These are phyloP conservation scores for Fusarium mexicanum DNA, from an alignment of 2,329 filamentous ascomycete genomes.

Conservation along the genomic window DNA sequence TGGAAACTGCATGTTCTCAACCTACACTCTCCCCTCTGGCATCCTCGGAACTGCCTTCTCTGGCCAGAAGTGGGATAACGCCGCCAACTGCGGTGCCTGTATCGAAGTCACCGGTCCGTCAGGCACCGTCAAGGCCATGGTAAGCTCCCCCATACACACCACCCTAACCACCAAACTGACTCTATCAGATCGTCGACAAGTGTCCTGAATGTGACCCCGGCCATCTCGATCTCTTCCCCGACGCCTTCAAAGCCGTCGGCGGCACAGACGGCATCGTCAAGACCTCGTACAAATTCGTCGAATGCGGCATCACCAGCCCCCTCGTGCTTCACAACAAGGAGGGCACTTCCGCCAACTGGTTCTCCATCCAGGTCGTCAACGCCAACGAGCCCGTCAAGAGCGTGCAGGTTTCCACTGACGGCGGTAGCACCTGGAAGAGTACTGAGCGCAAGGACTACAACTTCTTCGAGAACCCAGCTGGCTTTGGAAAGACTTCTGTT, in stretches of 20 bases:
- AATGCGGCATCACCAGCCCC: conserved; percentile 54
- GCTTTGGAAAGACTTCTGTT: conserved; percentile 64
- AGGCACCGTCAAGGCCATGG: conserved; percentile 71
- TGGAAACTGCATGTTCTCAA: conserved; percentile 71
- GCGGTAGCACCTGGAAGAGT: conserved; percentile 66
- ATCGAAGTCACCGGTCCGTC: conserved; percentile 66
- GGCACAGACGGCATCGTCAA: conserved; percentile 49
- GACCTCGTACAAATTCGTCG: conserved; percentile 50
- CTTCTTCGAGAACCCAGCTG: conserved; percentile 69
- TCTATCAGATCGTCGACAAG: conserved; percentile 54
- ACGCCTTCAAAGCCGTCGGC: conserved; percentile 53
- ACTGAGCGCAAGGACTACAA: conserved; percentile 66
- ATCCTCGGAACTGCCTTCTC: conserved; percentile 71
- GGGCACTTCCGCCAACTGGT: conserved; percentile 55
- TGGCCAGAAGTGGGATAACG: conserved; percentile 64
- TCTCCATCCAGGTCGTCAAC: conserved; percentile 68
- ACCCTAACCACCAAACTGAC: not conserved
- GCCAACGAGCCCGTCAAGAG: conserved; percentile 64
- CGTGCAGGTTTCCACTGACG: conserved; percentile 70
- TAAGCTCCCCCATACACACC: conserved; percentile 44
- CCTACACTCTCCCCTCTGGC: conserved; percentile 67
- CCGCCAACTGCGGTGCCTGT: conserved; percentile 69
- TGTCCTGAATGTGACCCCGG: conserved; percentile 53
- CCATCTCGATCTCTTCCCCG: conserved; percentile 57
- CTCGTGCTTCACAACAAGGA: conserved; percentile 57